phyloP scores from a whole-genome alignment of 495 filamentous ascomycete genomes.

The Penicillium parvum region DNA sequence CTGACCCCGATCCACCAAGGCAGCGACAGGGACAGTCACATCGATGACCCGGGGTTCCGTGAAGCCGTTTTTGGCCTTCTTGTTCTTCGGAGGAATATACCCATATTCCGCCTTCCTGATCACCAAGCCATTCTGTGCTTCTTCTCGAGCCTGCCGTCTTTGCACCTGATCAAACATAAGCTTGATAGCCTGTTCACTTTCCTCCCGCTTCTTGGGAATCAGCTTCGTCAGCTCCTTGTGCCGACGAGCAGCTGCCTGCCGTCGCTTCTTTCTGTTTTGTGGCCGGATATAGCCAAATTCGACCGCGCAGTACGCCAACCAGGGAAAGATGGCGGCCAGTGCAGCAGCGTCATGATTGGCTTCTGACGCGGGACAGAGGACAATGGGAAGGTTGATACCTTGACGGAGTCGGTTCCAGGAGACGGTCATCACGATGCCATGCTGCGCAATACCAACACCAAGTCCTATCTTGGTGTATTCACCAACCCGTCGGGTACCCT shows the following conservation, averaged over 20 bases:
- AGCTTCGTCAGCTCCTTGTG: constrained; percentile 39
- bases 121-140: constrained; percentile 33
- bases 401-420: constrained; percentile 43
- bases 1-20: constrained; percentile 45
- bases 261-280: constrained; percentile 32
- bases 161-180: constrained; percentile 49
- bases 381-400: constrained; percentile 36
- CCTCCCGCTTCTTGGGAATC: constrained; percentile 39
- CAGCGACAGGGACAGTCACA: constrained; percentile 47
- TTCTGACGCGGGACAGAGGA: constrained; percentile 34
- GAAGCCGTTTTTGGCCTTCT: constrained; percentile 20
- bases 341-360: constrained; percentile 34
- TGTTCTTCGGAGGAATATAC: constrained; percentile 27
- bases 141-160: constrained; percentile 41
- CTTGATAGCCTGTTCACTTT: constrained; percentile 50
- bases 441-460: constrained; percentile 31
- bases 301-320: constrained; percentile 45
- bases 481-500: constrained; percentile 36
- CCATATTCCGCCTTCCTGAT: constrained; percentile 43
- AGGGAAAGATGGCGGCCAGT: constrained; percentile 43
- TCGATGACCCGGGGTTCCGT: constrained; percentile 33
- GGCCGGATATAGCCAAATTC: constrained; percentile 47
- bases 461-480: constrained; percentile 38
- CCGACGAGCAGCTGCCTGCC: constrained; percentile 29
- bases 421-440: constrained; percentile 37